Base-by-base conservation (phyloP, 768 basidiomycete species). In the Mycena galopus region DNA sequence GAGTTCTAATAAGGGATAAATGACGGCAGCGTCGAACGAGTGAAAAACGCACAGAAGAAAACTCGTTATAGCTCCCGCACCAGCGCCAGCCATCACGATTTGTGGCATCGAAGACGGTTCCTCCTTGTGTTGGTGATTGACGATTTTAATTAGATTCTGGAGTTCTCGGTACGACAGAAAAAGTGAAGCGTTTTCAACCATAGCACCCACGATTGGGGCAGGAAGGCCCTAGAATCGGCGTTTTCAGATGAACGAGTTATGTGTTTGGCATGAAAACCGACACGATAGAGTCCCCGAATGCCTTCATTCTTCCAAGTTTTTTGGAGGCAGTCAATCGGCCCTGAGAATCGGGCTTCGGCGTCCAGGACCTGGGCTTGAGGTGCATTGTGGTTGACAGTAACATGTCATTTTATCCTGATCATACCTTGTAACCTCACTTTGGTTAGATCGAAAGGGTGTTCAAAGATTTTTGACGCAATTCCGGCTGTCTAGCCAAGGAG, bases 391-490 rank as follows among this genome's bases (percentile, higher is more conserved):
- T 42, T 5, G 33, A 61, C 60, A 29, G 33, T 37, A 30, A 23
- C 14, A 9, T 12, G 33, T n/a, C 50, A 42, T 12, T 21, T 29
- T 6, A 35, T 17, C 32, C 9, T 10, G 19, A 30, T 2, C 1
- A 42, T 58, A 75, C 74, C 89, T 83, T 97, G 96, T 17, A 98
- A 85, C 60, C 95, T 90, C 71, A 98, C 96, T 84, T 97, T 97
- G 73, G 94, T 93, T 42, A 97, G 87, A 83, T 97, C 96, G 77
- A 96, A 96, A 3, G 96, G 96, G 78, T 96, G 95, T 83, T 96
- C 96, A 75, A 97, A 93, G 9, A 96, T 86, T 82, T 96, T 95
- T 25, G 95, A 93, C 14, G 89, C 87, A 86, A 96, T 94, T 14
- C 96, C 95, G 61, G 96, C 94, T 27, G 89, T 79, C 94, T 94